phyloP scores from a whole-genome alignment of 2,329 filamentous ascomycete genomes.

The Tolypocladium amazonense region DNA sequence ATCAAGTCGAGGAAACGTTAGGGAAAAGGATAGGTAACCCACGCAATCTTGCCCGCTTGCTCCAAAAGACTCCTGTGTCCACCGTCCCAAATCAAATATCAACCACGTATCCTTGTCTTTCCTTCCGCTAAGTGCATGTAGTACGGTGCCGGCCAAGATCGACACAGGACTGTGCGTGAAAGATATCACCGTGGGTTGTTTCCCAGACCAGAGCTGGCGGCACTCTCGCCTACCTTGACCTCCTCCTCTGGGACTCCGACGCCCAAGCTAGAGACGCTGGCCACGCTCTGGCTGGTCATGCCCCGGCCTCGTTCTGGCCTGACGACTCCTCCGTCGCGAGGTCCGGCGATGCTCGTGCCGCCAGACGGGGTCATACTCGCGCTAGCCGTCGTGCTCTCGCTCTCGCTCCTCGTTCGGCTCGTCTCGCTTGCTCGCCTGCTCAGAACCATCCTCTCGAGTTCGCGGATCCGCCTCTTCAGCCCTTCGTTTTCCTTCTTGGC shows the following conservation, averaged over 20 bases:
- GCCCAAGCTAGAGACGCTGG: constrained; percentile 36
- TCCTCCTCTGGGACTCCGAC: constrained; percentile 50
- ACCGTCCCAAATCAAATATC: background rate
- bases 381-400: constrained; percentile 42
- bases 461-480: constrained; percentile 49
- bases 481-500: constrained; percentile 55
- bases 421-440: constrained; percentile 37
- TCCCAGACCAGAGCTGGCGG: constrained; percentile 34
- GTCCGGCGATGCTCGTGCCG: constrained; percentile 33
- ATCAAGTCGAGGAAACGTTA: background rate
- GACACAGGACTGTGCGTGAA: too few relatives aligned
- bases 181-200: constrained; percentile 5
- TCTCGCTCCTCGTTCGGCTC: constrained; percentile 37
- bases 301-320: constrained; percentile 32
- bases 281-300: constrained; percentile 28
- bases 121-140: background rate
- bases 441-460: constrained; percentile 46
- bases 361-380: constrained; percentile 26
- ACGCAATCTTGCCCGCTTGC: background rate
- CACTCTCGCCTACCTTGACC: constrained; percentile 51
- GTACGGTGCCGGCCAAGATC: background rate
- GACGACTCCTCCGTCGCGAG: constrained; percentile 23
- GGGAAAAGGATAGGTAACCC: background rate
- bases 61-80: background rate
- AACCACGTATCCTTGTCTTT: too few relatives aligned